phyloP scores from a whole-genome alignment of 352 stramenopile genomes.

The Aphanomyces astaci region DNA sequence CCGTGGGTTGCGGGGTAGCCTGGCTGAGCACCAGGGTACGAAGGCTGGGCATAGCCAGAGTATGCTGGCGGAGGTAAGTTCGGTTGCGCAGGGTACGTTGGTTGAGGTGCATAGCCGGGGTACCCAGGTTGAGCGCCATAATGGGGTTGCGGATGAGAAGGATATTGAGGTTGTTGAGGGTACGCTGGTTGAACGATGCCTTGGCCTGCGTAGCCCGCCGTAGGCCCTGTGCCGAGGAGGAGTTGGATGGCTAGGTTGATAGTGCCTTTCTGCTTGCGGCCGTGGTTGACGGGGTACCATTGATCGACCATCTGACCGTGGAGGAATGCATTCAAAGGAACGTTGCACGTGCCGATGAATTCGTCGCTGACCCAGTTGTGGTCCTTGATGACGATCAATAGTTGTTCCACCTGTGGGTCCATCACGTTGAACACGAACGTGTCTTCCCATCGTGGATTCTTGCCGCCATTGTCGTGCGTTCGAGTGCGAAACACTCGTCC shows the following conservation, averaged over 20 bases:
- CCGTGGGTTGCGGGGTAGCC: conserved; percentile 6
- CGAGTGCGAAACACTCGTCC: neutral
- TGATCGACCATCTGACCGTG: conserved; percentile 9
- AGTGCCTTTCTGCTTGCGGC: neutral
- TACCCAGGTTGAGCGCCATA: neutral
- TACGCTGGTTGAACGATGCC: neutral
- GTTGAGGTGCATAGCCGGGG: neutral
- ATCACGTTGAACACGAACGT: conserved; percentile 6
- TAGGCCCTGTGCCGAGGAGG: neutral
- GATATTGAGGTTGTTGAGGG: neutral
- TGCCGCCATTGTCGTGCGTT: conserved; percentile 5
- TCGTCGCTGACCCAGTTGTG: neutral
- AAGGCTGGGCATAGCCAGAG: neutral
- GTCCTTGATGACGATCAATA: conserved; percentile 4
- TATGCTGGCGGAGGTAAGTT: conserved; percentile 1
- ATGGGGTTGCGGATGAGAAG: neutral
- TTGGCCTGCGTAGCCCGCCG: neutral
- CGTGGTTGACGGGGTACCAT: conserved; percentile 19
- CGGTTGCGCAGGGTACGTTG: neutral
- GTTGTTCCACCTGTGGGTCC: neutral
- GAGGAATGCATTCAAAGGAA: conserved; percentile 2
- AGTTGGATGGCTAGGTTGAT: conserved; percentile 12
- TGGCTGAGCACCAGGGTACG: conserved; percentile 16
- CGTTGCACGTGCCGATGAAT: conserved; percentile 17
- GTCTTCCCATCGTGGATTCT: conserved; percentile 1